Evolutionary conservation across 192 early-diverging fungal genomes (phyloP).

Genomic region (Podochytrium sp.): DNA sequence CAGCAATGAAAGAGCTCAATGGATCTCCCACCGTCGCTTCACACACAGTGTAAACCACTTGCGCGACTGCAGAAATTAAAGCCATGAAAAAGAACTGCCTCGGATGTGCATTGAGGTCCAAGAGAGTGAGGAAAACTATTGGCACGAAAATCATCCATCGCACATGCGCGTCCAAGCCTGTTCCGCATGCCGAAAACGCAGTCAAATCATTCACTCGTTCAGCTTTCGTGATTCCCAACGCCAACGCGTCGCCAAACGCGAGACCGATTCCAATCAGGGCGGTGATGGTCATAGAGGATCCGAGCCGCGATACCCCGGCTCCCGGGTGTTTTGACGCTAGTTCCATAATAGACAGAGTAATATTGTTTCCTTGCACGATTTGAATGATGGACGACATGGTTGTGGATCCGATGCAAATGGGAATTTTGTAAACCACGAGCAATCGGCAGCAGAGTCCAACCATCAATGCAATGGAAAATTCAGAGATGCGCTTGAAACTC

Average conservation of each 20-base stretch:
- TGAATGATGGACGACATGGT: constrained; percentile 36
- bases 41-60: neutral
- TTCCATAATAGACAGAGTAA: constrained; percentile 42
- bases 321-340: constrained; percentile 40
- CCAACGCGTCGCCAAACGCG: constrained; percentile 35
- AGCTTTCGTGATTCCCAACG: neutral
- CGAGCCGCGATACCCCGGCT: constrained; percentile 35
- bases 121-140: constrained; percentile 24
- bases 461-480: constrained; percentile 4
- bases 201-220: constrained; percentile 17
- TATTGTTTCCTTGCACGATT: constrained; percentile 39
- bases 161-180: neutral
- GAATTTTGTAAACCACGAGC: neutral
- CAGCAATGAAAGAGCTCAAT: constrained; percentile 20
- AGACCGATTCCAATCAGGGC: constrained; percentile 46
- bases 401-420: constrained; percentile 7
- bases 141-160: constrained; percentile 37
- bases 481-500: neutral
- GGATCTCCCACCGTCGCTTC: constrained; percentile 21
- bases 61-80: constrained; percentile 25
- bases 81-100: constrained; percentile 42
- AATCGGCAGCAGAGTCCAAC: neutral
- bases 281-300: constrained; percentile 38
- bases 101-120: constrained; percentile 40
- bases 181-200: constrained; percentile 7